Evolutionary conservation across 345 rosid genomes (phyloP), one percentile per base, ranked within the genome.

Genomic region (Euphorbia tirucalli): DNA sequence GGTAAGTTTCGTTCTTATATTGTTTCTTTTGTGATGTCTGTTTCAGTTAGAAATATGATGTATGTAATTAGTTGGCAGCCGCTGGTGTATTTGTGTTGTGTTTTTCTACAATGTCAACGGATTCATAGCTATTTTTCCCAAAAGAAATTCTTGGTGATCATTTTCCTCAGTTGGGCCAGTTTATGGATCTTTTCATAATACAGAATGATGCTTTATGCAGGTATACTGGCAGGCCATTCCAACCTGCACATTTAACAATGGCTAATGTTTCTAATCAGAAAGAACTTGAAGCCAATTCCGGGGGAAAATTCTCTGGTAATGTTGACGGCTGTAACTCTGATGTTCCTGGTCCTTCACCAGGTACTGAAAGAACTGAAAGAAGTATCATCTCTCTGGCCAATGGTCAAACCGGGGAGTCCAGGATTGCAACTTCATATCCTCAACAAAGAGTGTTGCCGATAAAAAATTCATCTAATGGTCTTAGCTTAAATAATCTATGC

Each of bases 151-250:
- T 41, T 0, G 62, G 10, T 69, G 32, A 24, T 35, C 16, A 66
- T 7, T 56, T 52, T 69, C 16, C 63, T 56, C 16, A 2, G 41
- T 11, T 22, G 3, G 11, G 16, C 14, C 16, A 46, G 39, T 46
- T 46, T 46, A 41, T 41, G 18, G 18, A 46, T 41, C 52, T 15
- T 13, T 46, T 46, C 52, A 7, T 46, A 16, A 7, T 11, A 15
- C 18, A 46, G 11, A 6, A 27, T 74, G 50, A 66, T 82, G 73
- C 43, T 68, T 69, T 59, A 61, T 68, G 74, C 88, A 94, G 98
- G 82, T 94, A 94, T 37, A 73, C 77, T 68, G 84, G 77, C 83
- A 89, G 74, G 78, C 74, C 85, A 7, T 57, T 69, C 15, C 88
- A 85, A 68, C 77, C 84, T 21, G 81, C 65, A 55, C 81, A 66